Percentiles rank a stretch among this genome's conserved stretches.
Conservation (phyloP, 768 basidiomycete genomes). For the Rhodosporidiobolus sp. region DNA sequence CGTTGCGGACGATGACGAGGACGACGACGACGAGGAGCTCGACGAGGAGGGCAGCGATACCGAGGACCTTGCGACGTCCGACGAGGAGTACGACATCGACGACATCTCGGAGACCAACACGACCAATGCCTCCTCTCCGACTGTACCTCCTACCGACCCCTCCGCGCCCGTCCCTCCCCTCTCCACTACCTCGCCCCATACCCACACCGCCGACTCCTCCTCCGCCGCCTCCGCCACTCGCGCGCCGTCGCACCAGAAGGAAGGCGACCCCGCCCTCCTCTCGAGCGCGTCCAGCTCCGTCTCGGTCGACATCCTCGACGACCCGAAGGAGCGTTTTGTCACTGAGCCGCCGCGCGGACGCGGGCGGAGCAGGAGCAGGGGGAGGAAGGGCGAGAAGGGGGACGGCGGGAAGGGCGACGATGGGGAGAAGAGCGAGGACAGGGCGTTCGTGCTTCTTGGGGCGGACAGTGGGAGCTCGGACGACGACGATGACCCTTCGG, state of each 20-base stretch:
- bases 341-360: conserved; percentile 11
- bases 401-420: conserved; percentile 5
- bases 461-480: conserved; percentile 23
- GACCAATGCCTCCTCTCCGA: conserved; percentile 28
- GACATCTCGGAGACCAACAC: conserved; percentile 63
- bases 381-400: conserved; percentile 1
- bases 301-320: conserved; percentile 35
- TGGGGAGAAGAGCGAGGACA: conserved; percentile 11
- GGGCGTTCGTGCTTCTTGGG: conserved; percentile 34
- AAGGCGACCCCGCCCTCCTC: neutral
- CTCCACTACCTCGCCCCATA: neutral
- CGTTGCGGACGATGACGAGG: conserved; percentile 16
- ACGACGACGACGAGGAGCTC: conserved; percentile 34
- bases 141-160: conserved; percentile 9
- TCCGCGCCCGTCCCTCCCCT: neutral
- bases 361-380: neutral
- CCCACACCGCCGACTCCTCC: neutral
- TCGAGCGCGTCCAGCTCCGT: conserved; percentile 14
- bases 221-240: neutral
- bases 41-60: conserved; percentile 53
- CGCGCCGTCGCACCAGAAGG: neutral
- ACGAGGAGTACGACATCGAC: conserved; percentile 73
- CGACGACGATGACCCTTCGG: conserved; percentile 7
- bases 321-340: conserved; percentile 15
- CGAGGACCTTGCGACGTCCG: conserved; percentile 51